phyloP scores from a whole-genome alignment of 139 green algal species.

The Edaphochlamys debaryana region DNA sequence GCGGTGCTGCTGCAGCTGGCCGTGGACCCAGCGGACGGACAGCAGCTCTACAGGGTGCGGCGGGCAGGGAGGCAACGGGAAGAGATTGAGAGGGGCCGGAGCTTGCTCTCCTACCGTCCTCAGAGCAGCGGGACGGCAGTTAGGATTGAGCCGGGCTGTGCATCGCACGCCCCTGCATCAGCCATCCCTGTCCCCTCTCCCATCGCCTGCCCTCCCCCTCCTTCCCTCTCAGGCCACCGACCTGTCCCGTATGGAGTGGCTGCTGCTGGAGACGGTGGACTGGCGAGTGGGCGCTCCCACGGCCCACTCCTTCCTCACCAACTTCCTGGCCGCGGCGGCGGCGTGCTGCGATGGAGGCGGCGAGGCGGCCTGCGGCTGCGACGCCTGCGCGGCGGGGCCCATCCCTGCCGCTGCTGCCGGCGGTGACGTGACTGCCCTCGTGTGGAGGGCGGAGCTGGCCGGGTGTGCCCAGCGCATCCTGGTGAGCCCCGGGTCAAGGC shows the following conservation, averaged over 20 bases:
- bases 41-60: constrained; percentile 9
- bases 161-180: not conserved
- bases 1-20: not conserved
- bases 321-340: not conserved
- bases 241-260: constrained; percentile 12
- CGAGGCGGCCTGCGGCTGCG: not conserved
- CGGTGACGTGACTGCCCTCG: too few species aligned
- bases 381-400: not conserved
- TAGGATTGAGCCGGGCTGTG: too few species aligned
- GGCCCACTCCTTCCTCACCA: not conserved
- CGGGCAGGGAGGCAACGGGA: not conserved
- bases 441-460: too few species aligned
- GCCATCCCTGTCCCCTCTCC: not conserved
- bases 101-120: not conserved
- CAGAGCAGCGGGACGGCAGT: too few species aligned
- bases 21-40: not conserved
- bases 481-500: too few species aligned
- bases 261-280: constrained; percentile 1
- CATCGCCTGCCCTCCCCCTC: not conserved
- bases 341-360: not conserved
- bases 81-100: too few species aligned
- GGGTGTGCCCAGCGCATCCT: too few species aligned
- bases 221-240: not conserved
- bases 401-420: too few species aligned
- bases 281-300: not conserved